phyloP scores from a whole-genome alignment of 2,329 filamentous ascomycete genomes.

The Penicillium aurantiogriseum region DNA sequence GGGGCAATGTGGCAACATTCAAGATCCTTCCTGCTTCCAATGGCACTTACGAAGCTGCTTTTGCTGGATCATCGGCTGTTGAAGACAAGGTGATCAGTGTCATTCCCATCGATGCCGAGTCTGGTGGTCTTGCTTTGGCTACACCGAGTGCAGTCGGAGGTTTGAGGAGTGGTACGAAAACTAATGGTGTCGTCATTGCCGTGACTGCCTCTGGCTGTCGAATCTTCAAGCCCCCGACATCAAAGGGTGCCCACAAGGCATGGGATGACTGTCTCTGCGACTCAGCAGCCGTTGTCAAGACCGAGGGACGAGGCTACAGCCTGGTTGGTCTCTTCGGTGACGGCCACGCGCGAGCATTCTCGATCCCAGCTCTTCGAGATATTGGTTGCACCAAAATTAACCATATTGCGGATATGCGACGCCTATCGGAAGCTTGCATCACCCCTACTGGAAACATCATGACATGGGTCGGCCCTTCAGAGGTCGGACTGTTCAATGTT shows the following conservation, averaged over 20 bases:
- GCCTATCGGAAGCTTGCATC: slow-evolving; percentile 68
- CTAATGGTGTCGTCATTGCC: slow-evolving; percentile 77
- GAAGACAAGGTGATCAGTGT: slow-evolving; percentile 73
- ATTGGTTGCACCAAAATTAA: slow-evolving; percentile 65
- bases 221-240: slow-evolving; percentile 78
- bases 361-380: slow-evolving; percentile 84
- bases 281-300: slow-evolving; percentile 71
- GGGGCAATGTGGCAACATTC: slow-evolving; percentile 82
- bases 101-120: slow-evolving; percentile 74
- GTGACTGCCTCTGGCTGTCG: slow-evolving; percentile 73
- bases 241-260: slow-evolving; percentile 87
- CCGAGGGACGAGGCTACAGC: slow-evolving; percentile 72
- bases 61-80: slow-evolving; percentile 66
- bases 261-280: slow-evolving; percentile 85
- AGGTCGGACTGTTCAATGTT: slow-evolving; percentile 76
- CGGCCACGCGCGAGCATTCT: slow-evolving; percentile 73
- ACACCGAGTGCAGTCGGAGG: slow-evolving; percentile 73
- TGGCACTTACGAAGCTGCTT: slow-evolving; percentile 68
- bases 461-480: slow-evolving; percentile 84
- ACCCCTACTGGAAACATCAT: slow-evolving; percentile 78
- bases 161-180: slow-evolving; percentile 69
- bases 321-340: slow-evolving; percentile 84
- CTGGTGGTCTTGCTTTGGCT: slow-evolving; percentile 72
- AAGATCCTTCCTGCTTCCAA: slow-evolving; percentile 75
- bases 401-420: slow-evolving; percentile 68